Percentiles rank a stretch among this genome's conserved stretches.
phyloP scores from a whole-genome alignment of 495 filamentous ascomycete genomes.

The Aspergillus sparsus region DNA sequence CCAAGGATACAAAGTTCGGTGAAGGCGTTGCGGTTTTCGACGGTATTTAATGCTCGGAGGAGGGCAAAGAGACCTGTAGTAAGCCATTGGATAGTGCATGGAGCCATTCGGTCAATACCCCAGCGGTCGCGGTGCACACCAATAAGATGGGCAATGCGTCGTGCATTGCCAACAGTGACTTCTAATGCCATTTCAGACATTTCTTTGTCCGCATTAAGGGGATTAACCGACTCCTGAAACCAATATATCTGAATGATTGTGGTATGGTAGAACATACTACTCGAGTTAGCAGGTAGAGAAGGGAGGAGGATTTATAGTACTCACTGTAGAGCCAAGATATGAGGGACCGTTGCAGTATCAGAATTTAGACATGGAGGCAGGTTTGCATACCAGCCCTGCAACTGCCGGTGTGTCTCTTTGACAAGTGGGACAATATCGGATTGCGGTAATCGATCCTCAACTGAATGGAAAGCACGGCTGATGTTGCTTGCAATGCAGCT shows the following conservation, averaged over 20 bases:
- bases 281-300: neutral
- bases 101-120: conserved; percentile 34
- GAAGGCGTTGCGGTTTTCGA: conserved; percentile 31
- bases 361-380: conserved; percentile 30
- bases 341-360: conserved; percentile 28
- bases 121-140: conserved; percentile 29
- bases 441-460: conserved; percentile 21
- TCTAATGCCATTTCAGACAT: neutral
- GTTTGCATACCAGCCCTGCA: conserved; percentile 34
- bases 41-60: conserved; percentile 29
- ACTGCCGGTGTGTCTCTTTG: conserved; percentile 27
- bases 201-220: neutral
- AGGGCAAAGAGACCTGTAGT: conserved; percentile 35
- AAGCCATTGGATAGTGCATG: conserved; percentile 35
- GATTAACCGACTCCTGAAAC: conserved; percentile 17
- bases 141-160: conserved; percentile 25
- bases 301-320: conserved; percentile 2
- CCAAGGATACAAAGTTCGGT: conserved; percentile 30
- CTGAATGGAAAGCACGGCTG: conserved; percentile 29
- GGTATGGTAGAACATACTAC: conserved; percentile 34
- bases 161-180: conserved; percentile 21
- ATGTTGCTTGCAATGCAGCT: conserved; percentile 30
- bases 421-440: conserved; percentile 22
- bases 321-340: conserved; percentile 37
- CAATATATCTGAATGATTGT: conserved; percentile 33